phyloP scores from a whole-genome alignment of 768 basidiomycete species.

The Russula dissimulans region DNA sequence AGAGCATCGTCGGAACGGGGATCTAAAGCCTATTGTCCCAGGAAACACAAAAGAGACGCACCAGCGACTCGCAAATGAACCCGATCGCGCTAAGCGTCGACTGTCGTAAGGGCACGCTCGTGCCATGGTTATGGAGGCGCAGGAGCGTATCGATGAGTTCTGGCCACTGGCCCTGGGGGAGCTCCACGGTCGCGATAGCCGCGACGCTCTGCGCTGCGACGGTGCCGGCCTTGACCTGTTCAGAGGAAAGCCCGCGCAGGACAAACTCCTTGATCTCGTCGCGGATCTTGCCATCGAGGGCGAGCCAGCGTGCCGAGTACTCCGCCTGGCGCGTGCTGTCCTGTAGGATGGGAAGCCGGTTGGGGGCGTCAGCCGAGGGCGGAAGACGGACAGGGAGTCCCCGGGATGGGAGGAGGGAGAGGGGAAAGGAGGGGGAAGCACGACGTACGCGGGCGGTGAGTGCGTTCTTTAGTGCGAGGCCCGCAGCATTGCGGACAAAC shows the following conservation, averaged over 20 bases:
- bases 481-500: slow-evolving; percentile 90
- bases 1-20: too few relatives aligned
- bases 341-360: slow-evolving; percentile 32
- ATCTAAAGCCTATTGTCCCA: too few relatives aligned
- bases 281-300: slow-evolving; percentile 57
- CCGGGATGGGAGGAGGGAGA: neutral
- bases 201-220: slow-evolving; percentile 92
- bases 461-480: slow-evolving; percentile 93
- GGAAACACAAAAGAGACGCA: slow-evolving; percentile 36
- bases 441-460: slow-evolving; percentile 74
- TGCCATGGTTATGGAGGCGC: slow-evolving; percentile 70
- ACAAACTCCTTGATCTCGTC: slow-evolving; percentile 82
- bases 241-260: slow-evolving; percentile 72
- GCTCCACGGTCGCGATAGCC: slow-evolving; percentile 88
- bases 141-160: slow-evolving; percentile 84
- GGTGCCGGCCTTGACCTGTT: slow-evolving; percentile 60
- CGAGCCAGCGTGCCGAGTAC: slow-evolving; percentile 73
- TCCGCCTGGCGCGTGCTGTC: slow-evolving; percentile 67
- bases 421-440: slow-evolving; percentile 14
- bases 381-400: neutral
- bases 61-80: slow-evolving; percentile 94
- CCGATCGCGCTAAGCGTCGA: slow-evolving; percentile 93
- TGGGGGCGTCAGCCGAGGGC: neutral
- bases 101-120: slow-evolving; percentile 67
- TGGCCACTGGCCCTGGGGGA: slow-evolving; percentile 81